Percentiles rank a stretch among this genome's conserved stretches.
Conservation (phyloP, 495 filamentous ascomycete genomes). For the Aspergillus mulundensis region DNA sequence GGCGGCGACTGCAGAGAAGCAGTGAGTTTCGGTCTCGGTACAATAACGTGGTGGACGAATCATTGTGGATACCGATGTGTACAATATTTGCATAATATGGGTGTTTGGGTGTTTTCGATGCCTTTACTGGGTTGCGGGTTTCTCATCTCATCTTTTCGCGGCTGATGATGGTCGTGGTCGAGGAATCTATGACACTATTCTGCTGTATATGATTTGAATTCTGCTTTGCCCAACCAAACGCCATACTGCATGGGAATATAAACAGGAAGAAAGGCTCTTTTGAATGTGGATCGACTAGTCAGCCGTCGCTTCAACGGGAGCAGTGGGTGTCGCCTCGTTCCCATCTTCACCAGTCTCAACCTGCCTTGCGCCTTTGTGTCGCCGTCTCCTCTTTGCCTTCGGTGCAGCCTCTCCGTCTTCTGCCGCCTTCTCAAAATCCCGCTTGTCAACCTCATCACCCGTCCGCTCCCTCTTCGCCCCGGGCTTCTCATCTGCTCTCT, state of each 20-base stretch:
- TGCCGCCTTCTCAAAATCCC: conserved; percentile 18
- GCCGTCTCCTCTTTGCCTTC: conserved; percentile 45
- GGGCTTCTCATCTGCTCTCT: conserved; percentile 20
- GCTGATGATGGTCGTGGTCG: neutral
- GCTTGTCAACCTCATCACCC: conserved; percentile 13
- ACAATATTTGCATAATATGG: conserved; percentile 4
- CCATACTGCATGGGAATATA: conserved; percentile 21
- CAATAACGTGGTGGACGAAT: neutral
- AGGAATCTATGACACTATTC: conserved; percentile 17
- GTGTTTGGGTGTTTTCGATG: conserved; percentile 3
- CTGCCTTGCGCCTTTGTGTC: conserved; percentile 37
- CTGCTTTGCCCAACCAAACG: conserved; percentile 30
- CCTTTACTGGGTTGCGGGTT: neutral
- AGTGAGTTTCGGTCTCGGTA: conserved; percentile 11
- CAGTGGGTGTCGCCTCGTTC: conserved; percentile 11
- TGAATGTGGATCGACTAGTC: conserved; percentile 14
- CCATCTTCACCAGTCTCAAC: conserved; percentile 21
- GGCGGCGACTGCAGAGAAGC: conserved; percentile 13
- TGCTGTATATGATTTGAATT: conserved; percentile 22
- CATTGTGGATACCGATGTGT: conserved; percentile 3
- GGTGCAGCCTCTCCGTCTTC: conserved; percentile 22
- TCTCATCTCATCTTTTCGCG: neutral
- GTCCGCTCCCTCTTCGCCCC: conserved; percentile 15
- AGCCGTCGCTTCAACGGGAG: conserved; percentile 20
- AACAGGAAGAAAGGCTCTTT: conserved; percentile 13